Evolutionary conservation across 2,329 filamentous ascomycete genomes (phyloP), one percentile per base, ranked within the genome.

Genomic region (Monosporascus ibericus): DNA sequence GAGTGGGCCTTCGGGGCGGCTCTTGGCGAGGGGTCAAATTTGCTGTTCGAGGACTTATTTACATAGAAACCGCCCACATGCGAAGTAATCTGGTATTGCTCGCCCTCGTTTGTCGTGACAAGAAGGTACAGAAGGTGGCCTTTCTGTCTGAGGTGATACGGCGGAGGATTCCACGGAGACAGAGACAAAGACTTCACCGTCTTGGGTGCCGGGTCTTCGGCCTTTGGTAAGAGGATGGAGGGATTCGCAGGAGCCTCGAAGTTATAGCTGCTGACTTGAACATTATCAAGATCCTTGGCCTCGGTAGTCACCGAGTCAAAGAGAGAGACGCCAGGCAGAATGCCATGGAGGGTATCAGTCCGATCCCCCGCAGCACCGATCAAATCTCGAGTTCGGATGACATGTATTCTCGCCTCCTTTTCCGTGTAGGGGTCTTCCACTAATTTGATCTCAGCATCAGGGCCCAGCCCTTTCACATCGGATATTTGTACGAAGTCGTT

Each of bases 371-470:
- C 86, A 62, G 92, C 92, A 48, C 94, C 94, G 62, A 99, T 91
- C 59, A 99, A 80, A 68, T 99, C 94, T 58, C 94, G 82, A 56
- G 96, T 87, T 60, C 94, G 82, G 49, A 99, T 84, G 58, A 97
- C 76, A 72, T 99, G 94, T 78, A 99, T 88, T 59, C 95, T 86
- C 30, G 94, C 92, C 74, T 99, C 94, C 75, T 96, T 97, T 75
- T 99, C 94, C 44, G 90, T 99, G 71, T 99, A 99, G 46, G 95
- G 90, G 67, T 99, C 94, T 72, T 96, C 88, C 51, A 96, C 84
- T 62, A 99, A 75, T 50, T 80, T 81, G 53, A 96, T 80, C 64
- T 92, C 87, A 37, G 92, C 88, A 57, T 91, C 85, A 36, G 86
- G 73, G 50, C 83, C 82, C 51, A 99, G 81, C 52, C 83, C 90